Evolutionary conservation across 2,329 filamentous ascomycete species (phyloP).

Genomic region (Elsinoe perseae): DNA sequence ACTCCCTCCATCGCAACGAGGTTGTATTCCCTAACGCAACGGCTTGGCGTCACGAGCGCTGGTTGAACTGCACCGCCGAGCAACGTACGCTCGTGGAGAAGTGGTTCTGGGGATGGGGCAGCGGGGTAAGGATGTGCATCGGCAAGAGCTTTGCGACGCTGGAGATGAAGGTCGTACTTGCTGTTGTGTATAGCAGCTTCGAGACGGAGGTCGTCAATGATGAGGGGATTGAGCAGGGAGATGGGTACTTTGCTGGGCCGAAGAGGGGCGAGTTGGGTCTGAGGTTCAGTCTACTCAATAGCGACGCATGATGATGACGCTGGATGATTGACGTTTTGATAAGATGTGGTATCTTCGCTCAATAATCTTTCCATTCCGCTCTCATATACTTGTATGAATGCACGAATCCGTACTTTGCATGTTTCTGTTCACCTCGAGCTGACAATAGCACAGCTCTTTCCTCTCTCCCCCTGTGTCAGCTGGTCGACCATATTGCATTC

Average conservation of each 20-base stretch:
- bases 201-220: constrained; percentile 32
- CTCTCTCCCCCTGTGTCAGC: background rate
- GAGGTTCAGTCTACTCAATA: background rate
- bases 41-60: constrained; percentile 34
- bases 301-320: too few species aligned
- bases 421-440: background rate
- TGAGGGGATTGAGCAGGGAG: constrained; percentile 31
- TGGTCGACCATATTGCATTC: background rate
- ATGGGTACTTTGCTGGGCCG: constrained; percentile 37
- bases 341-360: too few species aligned
- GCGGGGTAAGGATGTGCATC: constrained; percentile 41
- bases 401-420: background rate
- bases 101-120: constrained; percentile 44
- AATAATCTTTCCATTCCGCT: too few species aligned
- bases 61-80: constrained; percentile 29
- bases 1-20: constrained; percentile 36
- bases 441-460: background rate
- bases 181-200: constrained; percentile 59
- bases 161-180: constrained; percentile 61
- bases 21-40: constrained; percentile 34
- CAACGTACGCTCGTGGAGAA: constrained; percentile 33
- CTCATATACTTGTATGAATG: too few species aligned
- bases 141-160: constrained; percentile 38
- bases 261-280: constrained; percentile 23
- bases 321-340: background rate